Conservation (phyloP, 1,284 basidiomycete genomes). For the Cystobasidium slooffiae region DNA sequence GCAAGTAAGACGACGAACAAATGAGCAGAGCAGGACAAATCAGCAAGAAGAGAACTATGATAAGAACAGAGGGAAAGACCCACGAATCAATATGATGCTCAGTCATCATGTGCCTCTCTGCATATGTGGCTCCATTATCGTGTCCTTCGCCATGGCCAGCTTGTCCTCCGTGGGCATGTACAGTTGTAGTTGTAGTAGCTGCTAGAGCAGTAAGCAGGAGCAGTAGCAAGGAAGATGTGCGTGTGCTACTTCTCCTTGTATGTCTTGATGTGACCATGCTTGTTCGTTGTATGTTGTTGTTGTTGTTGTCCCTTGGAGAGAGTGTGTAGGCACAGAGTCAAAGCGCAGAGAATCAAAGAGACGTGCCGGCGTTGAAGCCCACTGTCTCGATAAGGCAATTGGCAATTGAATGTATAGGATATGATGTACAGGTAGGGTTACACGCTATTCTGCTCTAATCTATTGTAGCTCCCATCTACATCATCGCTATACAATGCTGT, state of each 20-base stretch:
- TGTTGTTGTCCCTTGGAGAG: too few species aligned
- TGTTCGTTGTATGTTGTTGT: neutral
- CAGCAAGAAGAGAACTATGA: neutral
- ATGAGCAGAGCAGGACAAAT: neutral
- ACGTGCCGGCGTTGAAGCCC: neutral
- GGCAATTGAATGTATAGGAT: neutral
- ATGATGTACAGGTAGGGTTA: neutral
- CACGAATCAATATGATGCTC: slow-evolving; percentile 52
- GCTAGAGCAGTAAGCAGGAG: slow-evolving; percentile 16
- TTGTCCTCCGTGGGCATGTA: slow-evolving; percentile 45
- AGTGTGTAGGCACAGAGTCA: neutral
- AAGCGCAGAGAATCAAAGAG: neutral
- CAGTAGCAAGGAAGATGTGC: neutral
- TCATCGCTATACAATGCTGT: too few species aligned
- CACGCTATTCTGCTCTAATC: too few species aligned
- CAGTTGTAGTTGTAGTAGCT: slow-evolving; percentile 22
- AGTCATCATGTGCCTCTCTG: slow-evolving; percentile 51
- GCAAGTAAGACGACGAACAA: neutral
- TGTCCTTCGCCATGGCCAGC: slow-evolving; percentile 39
- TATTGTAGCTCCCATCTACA: too few species aligned
- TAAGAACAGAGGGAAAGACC: neutral
- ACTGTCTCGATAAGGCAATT: slow-evolving; percentile 16
- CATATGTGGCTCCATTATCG: slow-evolving; percentile 44
- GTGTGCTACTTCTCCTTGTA: slow-evolving; percentile 44
- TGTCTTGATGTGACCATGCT: slow-evolving; percentile 32